Evolutionary conservation across 495 filamentous ascomycete genomes (phyloP).

Genomic region (Clohesyomyces aquaticus): DNA sequence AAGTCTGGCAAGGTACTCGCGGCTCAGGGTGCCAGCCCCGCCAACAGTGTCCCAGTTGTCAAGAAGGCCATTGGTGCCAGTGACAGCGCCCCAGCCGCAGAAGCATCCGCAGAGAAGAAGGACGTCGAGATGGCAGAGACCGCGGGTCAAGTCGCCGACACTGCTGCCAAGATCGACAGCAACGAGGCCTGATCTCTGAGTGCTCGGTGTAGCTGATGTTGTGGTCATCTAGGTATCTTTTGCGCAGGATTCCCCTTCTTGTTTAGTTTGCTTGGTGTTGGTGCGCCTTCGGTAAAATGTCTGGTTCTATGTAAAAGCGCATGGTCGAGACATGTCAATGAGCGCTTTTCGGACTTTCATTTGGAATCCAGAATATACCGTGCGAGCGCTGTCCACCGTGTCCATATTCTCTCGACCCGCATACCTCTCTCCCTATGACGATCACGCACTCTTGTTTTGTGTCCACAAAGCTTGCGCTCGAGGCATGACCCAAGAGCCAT

Average conservation of each 20-base stretch:
- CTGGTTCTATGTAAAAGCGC: background rate
- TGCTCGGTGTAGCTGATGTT: background rate
- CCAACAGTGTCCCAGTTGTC: slow-evolving; percentile 60
- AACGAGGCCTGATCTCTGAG: slow-evolving; percentile 21
- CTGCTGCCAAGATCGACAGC: slow-evolving; percentile 43
- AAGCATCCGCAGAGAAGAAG: slow-evolving; percentile 31
- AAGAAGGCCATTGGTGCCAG: slow-evolving; percentile 52
- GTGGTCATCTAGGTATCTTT: slow-evolving; percentile 12
- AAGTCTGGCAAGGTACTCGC: slow-evolving; percentile 73
- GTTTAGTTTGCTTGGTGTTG: slow-evolving; percentile 25
- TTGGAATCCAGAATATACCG: background rate
- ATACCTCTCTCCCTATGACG: too few relatives aligned
- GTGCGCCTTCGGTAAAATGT: slow-evolving; percentile 1
- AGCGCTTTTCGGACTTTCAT: background rate
- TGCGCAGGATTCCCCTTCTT: slow-evolving; percentile 27
- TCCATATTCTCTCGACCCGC: too few relatives aligned
- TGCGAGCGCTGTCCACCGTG: too few relatives aligned
- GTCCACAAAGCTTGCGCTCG: too few relatives aligned
- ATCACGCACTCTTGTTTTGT: too few relatives aligned
- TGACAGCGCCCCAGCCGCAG: background rate
- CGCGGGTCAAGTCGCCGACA: slow-evolving; percentile 47
- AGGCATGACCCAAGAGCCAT: too few relatives aligned
- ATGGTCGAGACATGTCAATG: background rate
- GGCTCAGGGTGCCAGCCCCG: slow-evolving; percentile 62
- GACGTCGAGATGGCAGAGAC: slow-evolving; percentile 39